phyloP scores from a whole-genome alignment of 306 rosid species.

The Clitoria ternatea region DNA sequence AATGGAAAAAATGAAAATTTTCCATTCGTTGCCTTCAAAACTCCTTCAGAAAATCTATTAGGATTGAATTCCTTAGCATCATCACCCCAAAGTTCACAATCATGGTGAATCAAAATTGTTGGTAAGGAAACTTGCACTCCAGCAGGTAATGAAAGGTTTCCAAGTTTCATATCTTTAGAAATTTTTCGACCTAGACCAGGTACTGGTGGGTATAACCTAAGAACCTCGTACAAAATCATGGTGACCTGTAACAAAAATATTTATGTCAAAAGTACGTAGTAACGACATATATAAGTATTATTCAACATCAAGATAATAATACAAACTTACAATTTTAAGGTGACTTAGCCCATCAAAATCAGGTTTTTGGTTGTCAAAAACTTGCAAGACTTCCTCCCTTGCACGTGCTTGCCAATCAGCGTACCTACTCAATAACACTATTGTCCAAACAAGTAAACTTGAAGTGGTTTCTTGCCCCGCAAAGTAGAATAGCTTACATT shows the following conservation, averaged over 20 bases:
- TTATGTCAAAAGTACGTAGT: neutral
- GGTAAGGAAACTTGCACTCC: conserved; percentile 37
- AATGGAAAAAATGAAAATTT: conserved; percentile 43
- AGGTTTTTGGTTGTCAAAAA: conserved; percentile 15
- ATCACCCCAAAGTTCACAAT: conserved; percentile 50
- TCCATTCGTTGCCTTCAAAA: conserved; percentile 46
- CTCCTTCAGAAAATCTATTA: conserved; percentile 51
- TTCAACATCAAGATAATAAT: neutral
- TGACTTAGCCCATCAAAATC: conserved; percentile 6
- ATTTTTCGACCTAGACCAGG: neutral
- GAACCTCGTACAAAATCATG: conserved; percentile 51
- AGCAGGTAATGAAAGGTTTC: conserved; percentile 34
- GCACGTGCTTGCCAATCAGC: conserved; percentile 52
- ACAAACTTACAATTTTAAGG: conserved; percentile 49
- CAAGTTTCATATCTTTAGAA: conserved; percentile 30
- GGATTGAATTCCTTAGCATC: conserved; percentile 56
- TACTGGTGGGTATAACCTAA: conserved; percentile 47
- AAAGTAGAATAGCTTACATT: conserved; percentile 53
- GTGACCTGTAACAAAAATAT: conserved; percentile 29
- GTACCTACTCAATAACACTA: conserved; percentile 36
- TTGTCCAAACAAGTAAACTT: conserved; percentile 46
- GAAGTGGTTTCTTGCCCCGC: conserved; percentile 67
- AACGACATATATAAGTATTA: neutral
- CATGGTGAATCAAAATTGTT: conserved; percentile 33
- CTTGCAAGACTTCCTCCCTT: conserved; percentile 44